phyloP scores from a whole-genome alignment of 2,329 filamentous ascomycete species.

The Penicillium sumatraense region DNA sequence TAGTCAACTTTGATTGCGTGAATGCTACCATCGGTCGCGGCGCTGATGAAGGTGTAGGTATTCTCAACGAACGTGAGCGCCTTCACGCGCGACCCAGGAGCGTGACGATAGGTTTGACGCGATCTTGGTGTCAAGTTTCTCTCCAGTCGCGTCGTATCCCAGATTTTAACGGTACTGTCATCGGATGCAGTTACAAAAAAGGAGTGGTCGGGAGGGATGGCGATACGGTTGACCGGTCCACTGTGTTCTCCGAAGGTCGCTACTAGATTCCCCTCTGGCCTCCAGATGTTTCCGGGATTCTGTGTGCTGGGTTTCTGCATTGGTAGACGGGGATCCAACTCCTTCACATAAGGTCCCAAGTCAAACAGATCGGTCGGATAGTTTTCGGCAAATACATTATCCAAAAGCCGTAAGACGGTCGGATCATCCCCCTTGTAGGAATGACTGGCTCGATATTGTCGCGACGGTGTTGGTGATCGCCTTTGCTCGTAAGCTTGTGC shows the following conservation, averaged over 20 bases:
- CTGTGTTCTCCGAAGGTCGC: constrained; percentile 88
- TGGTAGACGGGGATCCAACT: constrained; percentile 59
- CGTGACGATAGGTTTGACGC: constrained; percentile 81
- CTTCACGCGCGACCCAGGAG: constrained; percentile 71
- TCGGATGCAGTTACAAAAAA: constrained; percentile 96
- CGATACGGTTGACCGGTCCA: constrained; percentile 78
- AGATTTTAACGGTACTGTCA: constrained; percentile 87
- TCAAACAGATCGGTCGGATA: constrained; percentile 65
- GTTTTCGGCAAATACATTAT: constrained; percentile 77
- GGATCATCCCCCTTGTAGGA: constrained; percentile 81
- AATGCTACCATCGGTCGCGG: constrained; percentile 85
- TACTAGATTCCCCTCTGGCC: constrained; percentile 79
- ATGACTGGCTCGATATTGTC: constrained; percentile 68
- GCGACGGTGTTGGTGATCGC: constrained; percentile 30
- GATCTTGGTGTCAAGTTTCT: constrained; percentile 88
- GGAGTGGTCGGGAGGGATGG: constrained; percentile 83
- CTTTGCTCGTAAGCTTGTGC: constrained; percentile 41
- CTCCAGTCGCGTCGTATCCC: constrained; percentile 89
- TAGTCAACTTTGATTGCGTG: constrained; percentile 86
- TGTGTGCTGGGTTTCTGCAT: constrained; percentile 61
- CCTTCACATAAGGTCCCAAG: constrained; percentile 78
- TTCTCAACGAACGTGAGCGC: constrained; percentile 90
- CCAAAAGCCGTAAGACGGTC: constrained; percentile 67
- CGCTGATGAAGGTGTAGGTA: constrained; percentile 91
- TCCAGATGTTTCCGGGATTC: constrained; percentile 70